Evolutionary conservation across 2,329 filamentous ascomycete species (phyloP), one percentile per base, ranked within the genome.

Genomic region (Fusarium guadeloupense): DNA sequence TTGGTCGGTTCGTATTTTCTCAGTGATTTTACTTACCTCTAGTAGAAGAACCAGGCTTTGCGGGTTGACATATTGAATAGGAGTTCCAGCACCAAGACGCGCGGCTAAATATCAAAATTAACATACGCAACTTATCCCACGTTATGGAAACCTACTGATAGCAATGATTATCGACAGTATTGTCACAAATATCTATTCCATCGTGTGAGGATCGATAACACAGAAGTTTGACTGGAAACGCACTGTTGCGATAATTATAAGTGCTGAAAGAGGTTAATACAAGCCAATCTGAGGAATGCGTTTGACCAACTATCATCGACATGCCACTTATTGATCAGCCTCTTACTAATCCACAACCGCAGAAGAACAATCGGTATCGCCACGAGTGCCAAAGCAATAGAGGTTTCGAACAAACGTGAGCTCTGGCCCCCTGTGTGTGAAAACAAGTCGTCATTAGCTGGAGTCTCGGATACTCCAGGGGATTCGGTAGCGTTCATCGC

Each of bases 321-420:
- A 31, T 62, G 55, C 59, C 59, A 62, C 12, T 33, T 48, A 4
- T 47, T 39, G 21, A 59, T 19, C 4, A 62, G 37, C 8, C 17
- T 35, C 10, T 41, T 44, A 17, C 50, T 62, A 2, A 56, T 56
- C 39, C 56, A 62, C n/a, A 55, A 19, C 5, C 59, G 46, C 10
- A 62, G 10, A 6, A 56, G 7, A 9, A 62, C 59, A 42, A 62
- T 49, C 0, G 33, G 33, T 16, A 57, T 38, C 2, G 38, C 39
- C 19, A 59, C 31, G 10, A 37, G 28, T 1, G 56, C 37, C 17
- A 50, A 28, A 5, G 52, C 28, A n/a, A 52, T 37, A 4, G 46
- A 34, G 2, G 28, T 47, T 4, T 39, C 35, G n/a, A 53, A 53
- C 4, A 40, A 8, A 2, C 14, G 16, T 9, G 6, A 21, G 42